Evolutionary conservation across 2,329 filamentous ascomycete genomes (phyloP), one percentile per base, ranked within the genome.

Genomic region (Cordyceps militaris): DNA sequence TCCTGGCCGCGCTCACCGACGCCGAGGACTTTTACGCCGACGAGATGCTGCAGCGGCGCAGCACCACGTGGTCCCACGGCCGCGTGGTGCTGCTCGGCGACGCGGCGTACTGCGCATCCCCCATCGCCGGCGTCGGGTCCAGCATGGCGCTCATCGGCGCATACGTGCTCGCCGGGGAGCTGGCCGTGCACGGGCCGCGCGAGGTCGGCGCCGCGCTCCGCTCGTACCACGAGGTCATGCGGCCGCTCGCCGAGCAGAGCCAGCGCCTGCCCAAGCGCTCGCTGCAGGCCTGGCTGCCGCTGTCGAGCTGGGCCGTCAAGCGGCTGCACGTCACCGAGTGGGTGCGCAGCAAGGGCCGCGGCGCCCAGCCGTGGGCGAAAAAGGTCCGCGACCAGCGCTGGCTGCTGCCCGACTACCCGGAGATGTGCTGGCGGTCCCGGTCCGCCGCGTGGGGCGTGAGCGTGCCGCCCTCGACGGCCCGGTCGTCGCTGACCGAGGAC

Each of bases 341-440:
- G 56, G 40, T 58, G 28, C 36, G 38, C 19, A 53, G 43, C 48
- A 38, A 32, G 36, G 38, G 38, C 10, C 26, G 13, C n/a, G 48
- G 56, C 28, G 30, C 49, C 16, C 48, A 44, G 47, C 40, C 56
- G 11, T 53, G 48, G 56, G 48, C 56, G 16, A 53, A 51, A 14
- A 38, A 53, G 28, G 40, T 47, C 10, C 19, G 44, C 38, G 49
- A 30, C 16, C 47, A 58, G 16, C 30, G 28, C 38, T 58, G 56
- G 56, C 19, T 38, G 14, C 48, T 58, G 40, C 56, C 56, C 9
- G 56, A 58, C 24, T 58, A 58, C 28, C 56, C 56, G 14, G 48
- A 52, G 21, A 58, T 58, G 56, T 58, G 56, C 63, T 67, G 26
- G 63, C 43, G 53, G n/a, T 21, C 24, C 10, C 10, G 23, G n/a